These are phyloP conservation scores for Coemansia sp. DNA, from an alignment of 192 early-diverging fungal genomes.

Conservation along the genomic window DNA sequence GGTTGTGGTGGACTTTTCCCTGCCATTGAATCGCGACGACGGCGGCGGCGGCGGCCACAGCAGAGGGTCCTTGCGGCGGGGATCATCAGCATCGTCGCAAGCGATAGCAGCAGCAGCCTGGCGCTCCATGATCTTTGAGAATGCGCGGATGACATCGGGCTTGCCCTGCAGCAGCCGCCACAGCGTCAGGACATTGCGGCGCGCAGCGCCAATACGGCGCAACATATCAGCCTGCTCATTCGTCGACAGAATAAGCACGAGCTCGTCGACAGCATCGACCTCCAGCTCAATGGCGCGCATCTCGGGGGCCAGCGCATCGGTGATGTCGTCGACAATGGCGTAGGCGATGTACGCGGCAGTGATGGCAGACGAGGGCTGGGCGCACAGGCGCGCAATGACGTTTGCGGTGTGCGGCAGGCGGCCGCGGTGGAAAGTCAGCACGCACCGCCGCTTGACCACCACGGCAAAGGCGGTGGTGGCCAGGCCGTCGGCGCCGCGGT, in stretches of 20 bases:
- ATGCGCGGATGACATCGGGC: constrained; percentile 70
- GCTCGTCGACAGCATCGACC: constrained; percentile 94
- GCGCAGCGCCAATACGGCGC: constrained; percentile 70
- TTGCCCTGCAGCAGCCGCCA: constrained; percentile 73
- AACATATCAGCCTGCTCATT: constrained; percentile 86
- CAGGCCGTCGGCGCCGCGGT: constrained; percentile 61
- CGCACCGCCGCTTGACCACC: constrained; percentile 32
- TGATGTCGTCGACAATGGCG: constrained; percentile 93
- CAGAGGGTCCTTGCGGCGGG: constrained; percentile 5
- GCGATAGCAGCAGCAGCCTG: constrained; percentile 25
- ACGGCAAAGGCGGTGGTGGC: constrained; percentile 62
- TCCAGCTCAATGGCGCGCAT: constrained; percentile 90
- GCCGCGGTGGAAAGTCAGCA: constrained; percentile 55
- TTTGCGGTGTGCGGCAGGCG: constrained; percentile 56
- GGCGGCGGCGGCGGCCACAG: too few species aligned
- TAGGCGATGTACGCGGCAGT: constrained; percentile 67
- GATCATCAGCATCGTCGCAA: constrained; percentile 8
- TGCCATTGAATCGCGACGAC: constrained; percentile 11
- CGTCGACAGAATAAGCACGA: constrained; percentile 90
- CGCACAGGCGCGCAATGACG: constrained; percentile 55
- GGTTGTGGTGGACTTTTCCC: constrained; percentile 16
- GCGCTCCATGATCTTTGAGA: constrained; percentile 66
- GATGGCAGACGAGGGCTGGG: constrained; percentile 5
- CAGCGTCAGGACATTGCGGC: constrained; percentile 70
- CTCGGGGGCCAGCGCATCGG: constrained; percentile 87